Base-by-base conservation (phyloP, 805 yeast genomes). In the Ogataea henricii region DNA sequence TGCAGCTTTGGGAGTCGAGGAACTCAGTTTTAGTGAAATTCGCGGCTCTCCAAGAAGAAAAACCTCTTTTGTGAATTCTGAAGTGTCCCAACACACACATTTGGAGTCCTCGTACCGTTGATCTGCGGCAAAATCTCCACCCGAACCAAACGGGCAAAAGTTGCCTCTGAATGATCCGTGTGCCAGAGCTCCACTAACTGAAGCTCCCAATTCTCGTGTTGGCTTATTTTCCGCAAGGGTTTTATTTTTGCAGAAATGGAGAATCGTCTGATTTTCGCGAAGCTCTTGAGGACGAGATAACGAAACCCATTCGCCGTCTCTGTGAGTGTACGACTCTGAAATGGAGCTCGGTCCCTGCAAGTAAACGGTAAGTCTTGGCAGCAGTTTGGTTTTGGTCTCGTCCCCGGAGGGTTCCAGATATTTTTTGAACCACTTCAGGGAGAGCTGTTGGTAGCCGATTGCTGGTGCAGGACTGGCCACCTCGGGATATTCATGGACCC, bases 401-500 rank as follows among this genome's bases (percentile, higher is more conserved):
- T 53, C 56, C 3, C 35, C 38, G 16, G 53, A 58, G 2, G 67
- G 66, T 25, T 55, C 53, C 46, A 72, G 54, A 48, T 66, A 69
- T 45, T 69, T 71, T 33, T 53, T 48, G 52, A 68, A 72, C 77
- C 77, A 72, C 16, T 58, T 54, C 25, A 69, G 49, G 1, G 75
- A 66, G 17, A 71, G 30, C 48, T 72, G 74, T 34, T 68, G 70
- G 42, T 66, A 72, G 5, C 74, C 77, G 53, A 72, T 67, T 45
- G 63, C 64, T 29, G 77, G 77, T 12, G 64, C 59, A 4, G 76
- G 77, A 22, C 67, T 69, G 1, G 76, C 77, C 57, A 72, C 69
- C 52, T 72, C 76, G 2, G 77, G 77, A 54, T 64, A 72, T 49
- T 72, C 77, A 52, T 72, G 77, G 37, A 72, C 76, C 77, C 77